phyloP scores from a whole-genome alignment of 176 grass and related monocot species.

The Rhynchospora breviuscula region DNA sequence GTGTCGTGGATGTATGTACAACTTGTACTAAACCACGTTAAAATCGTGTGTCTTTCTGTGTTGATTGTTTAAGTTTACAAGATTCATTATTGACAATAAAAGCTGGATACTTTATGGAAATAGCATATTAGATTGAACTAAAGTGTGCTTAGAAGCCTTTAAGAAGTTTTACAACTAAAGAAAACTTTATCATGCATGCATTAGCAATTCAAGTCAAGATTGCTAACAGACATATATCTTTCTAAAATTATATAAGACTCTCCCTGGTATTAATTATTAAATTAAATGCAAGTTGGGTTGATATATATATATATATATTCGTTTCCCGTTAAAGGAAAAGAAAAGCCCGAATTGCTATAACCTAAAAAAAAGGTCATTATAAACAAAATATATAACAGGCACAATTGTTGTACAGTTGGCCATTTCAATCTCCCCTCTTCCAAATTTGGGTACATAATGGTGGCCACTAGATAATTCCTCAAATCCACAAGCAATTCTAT shows the following conservation, averaged over 20 bases:
- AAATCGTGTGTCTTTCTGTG: too few species aligned
- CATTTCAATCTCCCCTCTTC: background rate
- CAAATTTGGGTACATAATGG: conserved; percentile 15
- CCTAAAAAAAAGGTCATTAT: background rate
- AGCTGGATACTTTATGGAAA: background rate
- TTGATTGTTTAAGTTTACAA: too few species aligned
- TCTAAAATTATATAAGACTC: background rate
- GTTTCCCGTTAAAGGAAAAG: background rate
- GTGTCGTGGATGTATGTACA: too few species aligned
- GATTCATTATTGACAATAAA: background rate
- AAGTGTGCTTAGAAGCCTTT: background rate
- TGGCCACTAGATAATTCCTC: background rate
- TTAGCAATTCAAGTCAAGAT: background rate
- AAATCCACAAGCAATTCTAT: background rate
- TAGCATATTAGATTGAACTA: background rate
- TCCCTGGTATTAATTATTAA: background rate
- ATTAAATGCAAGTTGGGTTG: background rate
- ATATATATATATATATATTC: background rate
- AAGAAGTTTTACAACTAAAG: background rate
- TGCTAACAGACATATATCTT: background rate
- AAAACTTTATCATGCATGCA: background rate
- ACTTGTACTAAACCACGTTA: too few species aligned
- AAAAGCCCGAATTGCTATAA: background rate
- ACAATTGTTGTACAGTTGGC: background rate
- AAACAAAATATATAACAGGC: background rate